A percentile compares a stretch with the other conserved stretches of the same genome.
phyloP scores from a whole-genome alignment of 108 stramenopile genomes.

The Skeletonema costatum region DNA sequence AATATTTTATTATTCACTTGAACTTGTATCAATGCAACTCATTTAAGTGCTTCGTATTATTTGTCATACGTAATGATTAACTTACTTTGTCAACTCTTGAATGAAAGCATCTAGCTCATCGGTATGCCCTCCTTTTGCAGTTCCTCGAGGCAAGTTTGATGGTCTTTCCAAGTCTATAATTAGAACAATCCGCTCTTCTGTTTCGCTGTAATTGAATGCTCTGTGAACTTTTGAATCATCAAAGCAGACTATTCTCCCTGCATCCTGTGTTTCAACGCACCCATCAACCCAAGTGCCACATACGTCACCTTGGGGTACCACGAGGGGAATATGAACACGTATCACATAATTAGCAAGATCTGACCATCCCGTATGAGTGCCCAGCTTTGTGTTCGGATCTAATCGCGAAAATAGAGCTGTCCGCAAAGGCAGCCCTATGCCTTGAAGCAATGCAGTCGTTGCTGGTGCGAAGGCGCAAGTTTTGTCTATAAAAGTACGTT shows the following conservation, averaged over 20 bases:
- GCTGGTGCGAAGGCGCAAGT: slow-evolving; percentile 80
- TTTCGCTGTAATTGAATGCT: slow-evolving; percentile 86
- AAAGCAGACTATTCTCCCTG: slow-evolving; percentile 83
- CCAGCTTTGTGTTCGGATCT: slow-evolving; percentile 81
- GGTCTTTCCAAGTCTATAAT: slow-evolving; percentile 94
- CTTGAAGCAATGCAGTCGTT: slow-evolving; percentile 67
- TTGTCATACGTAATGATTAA: no score
- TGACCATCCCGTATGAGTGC: slow-evolving; percentile 94
- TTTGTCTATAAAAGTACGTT: slow-evolving; percentile 69
- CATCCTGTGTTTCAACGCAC: slow-evolving; percentile 85
- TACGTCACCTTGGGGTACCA: slow-evolving; percentile 69
- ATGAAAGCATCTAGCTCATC: slow-evolving; percentile 94
- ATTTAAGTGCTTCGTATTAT: no score
- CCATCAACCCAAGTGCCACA: slow-evolving; percentile 98
- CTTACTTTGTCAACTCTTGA: slow-evolving; percentile 37
- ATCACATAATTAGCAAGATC: slow-evolving; percentile 97
- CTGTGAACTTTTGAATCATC: slow-evolving; percentile 96
- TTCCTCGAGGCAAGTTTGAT: slow-evolving; percentile 71
- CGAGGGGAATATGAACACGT: slow-evolving; percentile 89
- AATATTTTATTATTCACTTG: no score
- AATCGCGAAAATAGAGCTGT: slow-evolving; percentile 95
- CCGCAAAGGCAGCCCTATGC: slow-evolving; percentile 61
- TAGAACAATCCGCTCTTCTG: slow-evolving; percentile 82
- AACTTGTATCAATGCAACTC: no score
- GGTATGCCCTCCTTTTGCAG: slow-evolving; percentile 90